Evolutionary conservation across 352 stramenopile species (phyloP).

Genomic region (Phytophthora melonis): DNA sequence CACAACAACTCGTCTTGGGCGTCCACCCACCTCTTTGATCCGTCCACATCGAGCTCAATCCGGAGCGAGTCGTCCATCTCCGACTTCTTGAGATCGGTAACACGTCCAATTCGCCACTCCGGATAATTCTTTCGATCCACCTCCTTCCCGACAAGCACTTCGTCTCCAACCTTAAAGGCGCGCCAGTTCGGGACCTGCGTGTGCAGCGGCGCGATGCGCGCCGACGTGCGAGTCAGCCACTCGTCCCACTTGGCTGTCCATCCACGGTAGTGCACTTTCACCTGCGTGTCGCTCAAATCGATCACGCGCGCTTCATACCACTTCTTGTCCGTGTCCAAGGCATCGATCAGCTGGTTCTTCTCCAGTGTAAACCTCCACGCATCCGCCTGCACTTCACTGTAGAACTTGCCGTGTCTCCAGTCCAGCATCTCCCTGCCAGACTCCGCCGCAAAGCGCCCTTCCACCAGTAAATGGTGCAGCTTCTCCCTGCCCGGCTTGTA

Average conservation of each 20-base stretch:
- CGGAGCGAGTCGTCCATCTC: slow-evolving; percentile 37
- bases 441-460: slow-evolving; percentile 42
- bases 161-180: slow-evolving; percentile 63
- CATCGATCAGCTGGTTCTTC: slow-evolving; percentile 71
- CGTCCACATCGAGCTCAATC: slow-evolving; percentile 61
- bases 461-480: slow-evolving; percentile 72
- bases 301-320: slow-evolving; percentile 84
- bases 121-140: slow-evolving; percentile 52
- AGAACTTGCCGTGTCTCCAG: slow-evolving; percentile 68
- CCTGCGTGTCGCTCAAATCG: slow-evolving; percentile 41
- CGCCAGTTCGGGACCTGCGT: slow-evolving; percentile 84
- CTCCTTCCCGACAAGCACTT: slow-evolving; percentile 56
- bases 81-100: slow-evolving; percentile 42
- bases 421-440: slow-evolving; percentile 29
- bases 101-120: slow-evolving; percentile 66
- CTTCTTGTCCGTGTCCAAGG: slow-evolving; percentile 78
- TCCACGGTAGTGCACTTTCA: slow-evolving; percentile 97
- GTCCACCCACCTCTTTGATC: slow-evolving; percentile 58
- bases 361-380: slow-evolving; percentile 71
- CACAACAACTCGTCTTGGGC: slow-evolving; percentile 76
- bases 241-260: slow-evolving; percentile 98
- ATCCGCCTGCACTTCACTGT: slow-evolving; percentile 66
- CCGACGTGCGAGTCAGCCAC: slow-evolving; percentile 92
- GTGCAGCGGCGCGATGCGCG: slow-evolving; percentile 92
- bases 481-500: slow-evolving; percentile 65